Base-by-base conservation (phyloP, 2,329 filamentous ascomycete genomes). In the Talaromyces sp. region DNA sequence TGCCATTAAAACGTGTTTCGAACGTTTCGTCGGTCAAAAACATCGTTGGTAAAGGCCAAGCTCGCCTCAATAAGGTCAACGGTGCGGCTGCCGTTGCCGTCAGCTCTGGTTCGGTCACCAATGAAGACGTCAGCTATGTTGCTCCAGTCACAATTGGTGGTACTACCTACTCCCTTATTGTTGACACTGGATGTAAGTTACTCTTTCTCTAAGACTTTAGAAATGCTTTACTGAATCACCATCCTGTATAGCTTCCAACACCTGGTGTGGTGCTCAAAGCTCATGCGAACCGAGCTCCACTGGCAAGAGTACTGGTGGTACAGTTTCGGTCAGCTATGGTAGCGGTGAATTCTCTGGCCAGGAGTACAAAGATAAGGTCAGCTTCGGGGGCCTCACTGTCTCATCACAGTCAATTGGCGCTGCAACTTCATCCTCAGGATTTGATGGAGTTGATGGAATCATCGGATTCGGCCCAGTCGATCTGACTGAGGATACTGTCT, bases 151-250 rank as follows among this genome's bases (percentile, higher is more conserved):
- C 60, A n/a, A 62, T 62, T 15, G 60, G 60, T 3, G 45, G 45
- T 8, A 52, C 31, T 13, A 41, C n/a, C 60, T 62, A 41, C 31
- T 19, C 52, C 8, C 60, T 62, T 41, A 62, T 62, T 3, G 60
- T 62, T 47, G 60, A 62, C 45, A 62, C 60, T 41, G 60, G 60
- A 41, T 62, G 60, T 62, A 62, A 5, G 60, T 62, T 41, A 33
- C 45, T n/a, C 19, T 19, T 58, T 27, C 19, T 41, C n/a, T 27
- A 13, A 54, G 27, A 61, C 9, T 31, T 50, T 50, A 15, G 17
- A 37, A 39, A 7, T n/a, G 3, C 2, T 50, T 35, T 39, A 27
- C 59, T 49, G 19, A 62, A 35, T 33, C 15, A 10, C 37, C 13
- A 17, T 25, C 33, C 7, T 41, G 19, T 58, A 31, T 17, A 62